Conservation (phyloP, 108 stramenopile species). For the Stephanodiscus minutulus region DNA sequence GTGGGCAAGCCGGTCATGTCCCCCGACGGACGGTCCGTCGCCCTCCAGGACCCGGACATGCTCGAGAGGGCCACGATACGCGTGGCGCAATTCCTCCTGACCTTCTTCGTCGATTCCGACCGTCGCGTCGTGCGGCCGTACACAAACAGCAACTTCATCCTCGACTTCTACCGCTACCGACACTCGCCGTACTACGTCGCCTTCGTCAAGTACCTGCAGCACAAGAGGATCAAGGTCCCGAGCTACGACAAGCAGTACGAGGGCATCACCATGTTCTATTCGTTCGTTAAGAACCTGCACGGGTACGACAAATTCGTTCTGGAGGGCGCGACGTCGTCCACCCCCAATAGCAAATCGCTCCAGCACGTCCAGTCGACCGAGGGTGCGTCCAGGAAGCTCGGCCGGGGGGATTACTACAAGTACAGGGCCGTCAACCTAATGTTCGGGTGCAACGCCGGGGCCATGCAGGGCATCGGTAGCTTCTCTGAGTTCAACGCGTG, state of each 20-base stretch:
- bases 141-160: constrained; percentile 57
- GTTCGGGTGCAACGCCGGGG: constrained; percentile 59
- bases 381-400: constrained; percentile 44
- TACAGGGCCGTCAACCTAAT: constrained; percentile 54
- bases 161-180: constrained; percentile 52
- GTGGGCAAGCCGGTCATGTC: constrained; percentile 47
- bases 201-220: constrained; percentile 37
- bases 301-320: constrained; percentile 51
- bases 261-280: constrained; percentile 33
- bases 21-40: constrained; percentile 20
- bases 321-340: constrained; percentile 52
- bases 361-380: constrained; percentile 40
- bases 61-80: constrained; percentile 46
- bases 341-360: constrained; percentile 54
- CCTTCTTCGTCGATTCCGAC: constrained; percentile 54
- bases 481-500: constrained; percentile 55
- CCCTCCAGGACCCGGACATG: constrained; percentile 27
- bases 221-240: constrained; percentile 33
- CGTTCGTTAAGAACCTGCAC: constrained; percentile 43
- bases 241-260: constrained; percentile 48
- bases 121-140: constrained; percentile 40
- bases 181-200: constrained; percentile 44
- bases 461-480: constrained; percentile 38
- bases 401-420: constrained; percentile 56
- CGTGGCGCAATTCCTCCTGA: constrained; percentile 52